Conservation (phyloP, 2,329 filamentous ascomycete genomes). For the Exutisphaerella laricina region DNA sequence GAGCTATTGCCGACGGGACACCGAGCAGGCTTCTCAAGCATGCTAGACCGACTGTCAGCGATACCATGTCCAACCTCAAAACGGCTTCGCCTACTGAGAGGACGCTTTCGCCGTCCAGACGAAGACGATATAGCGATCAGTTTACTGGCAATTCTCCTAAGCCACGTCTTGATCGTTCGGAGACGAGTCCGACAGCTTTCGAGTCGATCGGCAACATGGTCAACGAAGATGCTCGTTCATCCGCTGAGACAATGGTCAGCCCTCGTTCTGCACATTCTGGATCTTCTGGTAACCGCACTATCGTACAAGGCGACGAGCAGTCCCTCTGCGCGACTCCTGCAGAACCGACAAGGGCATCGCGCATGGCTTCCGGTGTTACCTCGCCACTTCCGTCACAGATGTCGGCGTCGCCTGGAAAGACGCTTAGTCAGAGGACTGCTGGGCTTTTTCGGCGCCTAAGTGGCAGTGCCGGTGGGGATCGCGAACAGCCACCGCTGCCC, state of each 20-base stretch:
- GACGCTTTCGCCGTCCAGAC: conserved; percentile 9
- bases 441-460: conserved; percentile 32
- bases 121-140: conserved; percentile 27
- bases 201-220: conserved; percentile 14
- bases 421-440: conserved; percentile 28
- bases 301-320: conserved; percentile 17
- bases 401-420: conserved; percentile 24
- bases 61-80: conserved; percentile 22
- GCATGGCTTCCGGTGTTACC: conserved; percentile 6
- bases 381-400: conserved; percentile 15
- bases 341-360: conserved; percentile 6
- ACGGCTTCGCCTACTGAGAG: conserved; percentile 15
- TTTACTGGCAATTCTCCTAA: conserved; percentile 19
- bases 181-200: conserved; percentile 26
- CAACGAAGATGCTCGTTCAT: conserved; percentile 13
- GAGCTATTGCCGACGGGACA: conserved; percentile 32
- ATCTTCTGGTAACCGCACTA: conserved; percentile 26
- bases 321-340: conserved; percentile 12
- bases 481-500: conserved; percentile 17
- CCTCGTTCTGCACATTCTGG: conserved; percentile 24
- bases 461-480: conserved; percentile 21
- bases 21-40: conserved; percentile 33
- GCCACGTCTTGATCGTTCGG: conserved; percentile 26
- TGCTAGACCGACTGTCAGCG: conserved; percentile 16
- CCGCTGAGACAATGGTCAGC: conserved; percentile 19